phyloP scores from a whole-genome alignment of 768 basidiomycete species.

The Heimioporus sp. region DNA sequence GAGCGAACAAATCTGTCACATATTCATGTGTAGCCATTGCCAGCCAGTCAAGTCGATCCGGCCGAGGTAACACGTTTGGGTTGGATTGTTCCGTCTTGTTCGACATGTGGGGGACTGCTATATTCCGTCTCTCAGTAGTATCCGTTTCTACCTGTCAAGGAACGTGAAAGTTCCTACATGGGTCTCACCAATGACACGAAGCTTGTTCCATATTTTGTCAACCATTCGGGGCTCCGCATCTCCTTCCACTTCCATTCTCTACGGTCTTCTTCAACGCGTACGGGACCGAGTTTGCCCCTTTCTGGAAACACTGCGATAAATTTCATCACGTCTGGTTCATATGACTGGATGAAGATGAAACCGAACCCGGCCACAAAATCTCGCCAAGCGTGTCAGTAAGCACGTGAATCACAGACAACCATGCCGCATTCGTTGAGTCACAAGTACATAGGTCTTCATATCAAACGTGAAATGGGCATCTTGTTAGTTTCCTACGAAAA shows the following conservation, averaged over 20 bases:
- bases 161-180: slow-evolving; percentile 6
- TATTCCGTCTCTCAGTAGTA: slow-evolving; percentile 37
- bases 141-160: slow-evolving; percentile 21
- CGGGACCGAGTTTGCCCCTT: no score
- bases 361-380: no score
- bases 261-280: slow-evolving; percentile 18
- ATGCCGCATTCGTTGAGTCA: no score
- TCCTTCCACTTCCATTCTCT: slow-evolving; percentile 19
- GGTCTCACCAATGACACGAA: slow-evolving; percentile 11
- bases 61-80: slow-evolving; percentile 41
- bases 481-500: no score
- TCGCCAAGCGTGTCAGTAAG: no score
- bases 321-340: no score
- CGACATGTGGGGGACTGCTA: slow-evolving; percentile 42
- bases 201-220: slow-evolving; percentile 11
- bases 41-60: slow-evolving; percentile 30
- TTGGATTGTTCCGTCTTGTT: slow-evolving; percentile 38
- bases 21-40: slow-evolving; percentile 12
- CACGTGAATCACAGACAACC: no score
- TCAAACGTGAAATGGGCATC: no score
- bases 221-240: slow-evolving; percentile 17
- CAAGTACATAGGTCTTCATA: no score
- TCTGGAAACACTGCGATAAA: no score
- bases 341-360: no score
- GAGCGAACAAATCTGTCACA: slow-evolving; percentile 1